Evolutionary conservation across 768 basidiomycete genomes (phyloP).

Genomic region (Pulveroboletus sp.): DNA sequence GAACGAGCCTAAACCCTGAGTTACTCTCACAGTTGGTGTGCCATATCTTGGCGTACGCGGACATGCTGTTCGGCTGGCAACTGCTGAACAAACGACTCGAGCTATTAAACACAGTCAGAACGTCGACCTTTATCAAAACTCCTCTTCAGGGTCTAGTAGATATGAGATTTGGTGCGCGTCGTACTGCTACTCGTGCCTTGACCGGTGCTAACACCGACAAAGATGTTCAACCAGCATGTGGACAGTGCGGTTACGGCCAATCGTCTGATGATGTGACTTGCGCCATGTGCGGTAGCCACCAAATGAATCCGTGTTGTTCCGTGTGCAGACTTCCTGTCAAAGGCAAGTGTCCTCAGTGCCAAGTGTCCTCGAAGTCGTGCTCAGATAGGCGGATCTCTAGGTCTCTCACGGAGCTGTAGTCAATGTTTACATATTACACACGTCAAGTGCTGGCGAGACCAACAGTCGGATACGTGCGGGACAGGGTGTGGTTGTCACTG

Average conservation of each 20-base stretch:
- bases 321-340: slow-evolving; percentile 76
- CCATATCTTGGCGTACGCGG: slow-evolving; percentile 73
- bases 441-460: slow-evolving; percentile 55
- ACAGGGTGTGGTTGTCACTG: slow-evolving; percentile 72
- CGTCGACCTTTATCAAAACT: slow-evolving; percentile 20
- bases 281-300: slow-evolving; percentile 40
- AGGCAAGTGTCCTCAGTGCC: slow-evolving; percentile 40
- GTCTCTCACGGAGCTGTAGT: slow-evolving; percentile 60
- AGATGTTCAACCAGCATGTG: slow-evolving; percentile 52
- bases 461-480: slow-evolving; percentile 50
- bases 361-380: background rate
- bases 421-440: slow-evolving; percentile 66
- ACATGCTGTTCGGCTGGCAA: slow-evolving; percentile 73
- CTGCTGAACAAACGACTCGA: slow-evolving; percentile 69
- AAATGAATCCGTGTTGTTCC: slow-evolving; percentile 54
- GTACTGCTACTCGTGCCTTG: background rate
- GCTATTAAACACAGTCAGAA: slow-evolving; percentile 62
- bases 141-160: slow-evolving; percentile 32
- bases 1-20: slow-evolving; percentile 15
- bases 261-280: slow-evolving; percentile 39
- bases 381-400: slow-evolving; percentile 29
- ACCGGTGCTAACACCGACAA: slow-evolving; percentile 6
- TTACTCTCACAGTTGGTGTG: slow-evolving; percentile 41
- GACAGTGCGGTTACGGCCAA: slow-evolving; percentile 38
- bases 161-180: slow-evolving; percentile 34